These are phyloP conservation scores for Lentinula detonsa DNA, from an alignment of 768 basidiomycete genomes.

Conservation along the genomic window DNA sequence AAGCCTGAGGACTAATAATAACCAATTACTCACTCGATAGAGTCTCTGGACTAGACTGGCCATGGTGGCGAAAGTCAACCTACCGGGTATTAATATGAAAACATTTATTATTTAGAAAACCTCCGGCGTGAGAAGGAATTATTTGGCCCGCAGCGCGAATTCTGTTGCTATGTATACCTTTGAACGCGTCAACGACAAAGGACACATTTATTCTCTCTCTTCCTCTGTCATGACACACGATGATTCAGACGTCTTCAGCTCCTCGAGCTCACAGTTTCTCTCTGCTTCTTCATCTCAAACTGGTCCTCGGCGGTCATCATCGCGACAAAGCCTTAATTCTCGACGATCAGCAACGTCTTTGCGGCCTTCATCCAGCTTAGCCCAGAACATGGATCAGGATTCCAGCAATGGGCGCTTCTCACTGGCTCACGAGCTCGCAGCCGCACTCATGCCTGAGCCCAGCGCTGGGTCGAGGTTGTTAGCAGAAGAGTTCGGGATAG, in stretches of 20 bases:
- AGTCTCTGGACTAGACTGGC: not conserved
- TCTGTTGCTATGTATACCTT: not conserved
- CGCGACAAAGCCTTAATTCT: conserved; percentile 7
- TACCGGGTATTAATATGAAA: too few relatives aligned
- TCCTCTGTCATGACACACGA: not conserved
- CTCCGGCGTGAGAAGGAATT: not conserved
- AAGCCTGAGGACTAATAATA: not conserved
- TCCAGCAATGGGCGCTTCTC: conserved; percentile 49
- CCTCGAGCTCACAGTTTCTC: conserved; percentile 5
- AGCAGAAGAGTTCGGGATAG: conserved; percentile 86
- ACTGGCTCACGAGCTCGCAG: conserved; percentile 82
- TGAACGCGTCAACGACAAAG: not conserved
- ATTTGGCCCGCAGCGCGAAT: not conserved
- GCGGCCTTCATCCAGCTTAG: conserved; percentile 34
- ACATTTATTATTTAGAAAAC: not conserved
- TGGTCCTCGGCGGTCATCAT: conserved; percentile 8
- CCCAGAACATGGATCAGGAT: conserved; percentile 34
- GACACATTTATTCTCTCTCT: not conserved
- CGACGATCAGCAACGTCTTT: conserved; percentile 49
- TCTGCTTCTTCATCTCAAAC: conserved; percentile 2
- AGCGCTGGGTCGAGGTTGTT: conserved; percentile 69
- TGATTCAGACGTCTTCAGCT: conserved; percentile 3
- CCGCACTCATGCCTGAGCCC: conserved; percentile 85
- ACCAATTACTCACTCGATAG: not conserved
- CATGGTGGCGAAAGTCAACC: not conserved